Conservation (phyloP, 2,329 filamentous ascomycete genomes). For the Rutstroemia sp. region DNA sequence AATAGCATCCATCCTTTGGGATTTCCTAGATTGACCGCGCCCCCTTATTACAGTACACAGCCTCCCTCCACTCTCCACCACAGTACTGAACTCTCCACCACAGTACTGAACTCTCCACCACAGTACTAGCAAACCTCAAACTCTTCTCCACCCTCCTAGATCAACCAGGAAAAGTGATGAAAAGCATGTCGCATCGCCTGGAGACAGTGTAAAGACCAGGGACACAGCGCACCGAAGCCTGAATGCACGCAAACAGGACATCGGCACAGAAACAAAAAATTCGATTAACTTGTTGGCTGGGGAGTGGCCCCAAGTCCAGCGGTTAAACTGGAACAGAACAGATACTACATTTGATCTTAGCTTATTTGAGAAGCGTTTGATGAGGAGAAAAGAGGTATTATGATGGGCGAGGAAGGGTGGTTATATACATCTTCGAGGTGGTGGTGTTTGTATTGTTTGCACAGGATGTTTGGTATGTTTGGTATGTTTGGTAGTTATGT, state of each 20-base stretch:
- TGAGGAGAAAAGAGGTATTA: slow-evolving; percentile 7
- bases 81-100: too few relatives aligned
- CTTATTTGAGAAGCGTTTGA: slow-evolving; percentile 42
- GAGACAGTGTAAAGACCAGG: not conserved
- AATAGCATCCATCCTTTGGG: too few relatives aligned
- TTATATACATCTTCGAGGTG: not conserved
- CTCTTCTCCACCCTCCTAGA: not conserved
- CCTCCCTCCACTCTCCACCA: too few relatives aligned
- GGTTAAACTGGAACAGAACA: slow-evolving; percentile 65
- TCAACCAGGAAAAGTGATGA: not conserved
- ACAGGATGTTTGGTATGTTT: not conserved
- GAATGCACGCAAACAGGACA: slow-evolving; percentile 48
- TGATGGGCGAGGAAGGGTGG: not conserved
- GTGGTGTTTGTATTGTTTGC: not conserved
- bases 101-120: too few relatives aligned
- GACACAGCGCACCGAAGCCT: not conserved
- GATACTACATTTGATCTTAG: slow-evolving; percentile 57
- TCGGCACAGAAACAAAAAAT: slow-evolving; percentile 17
- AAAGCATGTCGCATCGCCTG: not conserved
- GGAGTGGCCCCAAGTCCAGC: slow-evolving; percentile 34
- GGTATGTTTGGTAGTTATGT: too few relatives aligned
- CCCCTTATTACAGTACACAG: too few relatives aligned
- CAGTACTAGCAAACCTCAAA: too few relatives aligned
- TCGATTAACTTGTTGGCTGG: not conserved
- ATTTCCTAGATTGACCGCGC: too few relatives aligned